Base-by-base conservation (phyloP, 441 rosid genomes). In the Populus hybrid region DNA sequence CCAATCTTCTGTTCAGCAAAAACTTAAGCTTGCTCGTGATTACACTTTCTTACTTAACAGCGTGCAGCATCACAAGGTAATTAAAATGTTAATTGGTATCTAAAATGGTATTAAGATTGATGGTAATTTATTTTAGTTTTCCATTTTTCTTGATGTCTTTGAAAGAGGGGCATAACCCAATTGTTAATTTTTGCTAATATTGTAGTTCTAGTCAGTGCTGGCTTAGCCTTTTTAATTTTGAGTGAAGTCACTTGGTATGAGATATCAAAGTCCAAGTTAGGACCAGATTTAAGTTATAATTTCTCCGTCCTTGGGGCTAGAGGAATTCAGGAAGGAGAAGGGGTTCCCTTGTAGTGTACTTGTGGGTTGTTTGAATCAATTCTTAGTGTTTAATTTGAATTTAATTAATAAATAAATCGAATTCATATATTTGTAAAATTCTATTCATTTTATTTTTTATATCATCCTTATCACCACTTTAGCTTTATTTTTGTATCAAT, bases 1-100 rank as follows among this genome's bases (percentile, higher is more conserved):
- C 32, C 32, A 30, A 30, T 30, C 32, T 73, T 73, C 75, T 6
- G 67, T 82, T 40, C 85, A 81, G 74, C 92, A 90, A 84, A 92
- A 86, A 79, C 78, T 91, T 24, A 90, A 85, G 80, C 89, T 85
- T 65, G 97, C 95, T 35, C 88, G 82, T 8, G 87, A 93, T 64
- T 94, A 94, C 78, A 83, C 91, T 3, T 88, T 77, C 78, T 50
- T 50, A 14, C 57, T 30, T 30, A 30, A 30, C 32, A 30, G 32
- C 32, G 32, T 30, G 32, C 32, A 30, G 32, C 32, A 30, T 30
- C 32, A 30, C 32, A 30, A 30, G 32, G 32, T 30, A 30, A 3
- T 30, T 30, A 30, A 30, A 30, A 85, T 92, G 57, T 90, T 94
- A 71, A 89, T 87, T 79, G 92, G 92, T 75, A 91, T 93, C 67